These are phyloP conservation scores for Neurospora sp. DNA, from an alignment of 2,329 filamentous ascomycete genomes.

Conservation along the genomic window DNA sequence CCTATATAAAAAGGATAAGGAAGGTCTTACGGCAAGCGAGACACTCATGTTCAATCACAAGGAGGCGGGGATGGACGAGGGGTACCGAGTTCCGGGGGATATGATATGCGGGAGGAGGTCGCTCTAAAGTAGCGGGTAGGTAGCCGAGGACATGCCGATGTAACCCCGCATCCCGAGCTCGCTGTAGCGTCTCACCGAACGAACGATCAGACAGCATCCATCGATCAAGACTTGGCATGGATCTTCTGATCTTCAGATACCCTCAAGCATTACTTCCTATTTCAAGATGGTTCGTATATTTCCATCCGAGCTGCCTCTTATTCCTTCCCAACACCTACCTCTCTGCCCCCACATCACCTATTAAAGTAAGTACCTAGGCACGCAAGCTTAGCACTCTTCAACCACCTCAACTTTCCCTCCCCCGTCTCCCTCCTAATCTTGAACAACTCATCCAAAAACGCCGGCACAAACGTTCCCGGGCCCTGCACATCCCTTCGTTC, in stretches of 20 bases:
- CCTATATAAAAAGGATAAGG: neutral
- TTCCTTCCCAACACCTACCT: neutral
- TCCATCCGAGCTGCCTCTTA: neutral
- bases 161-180: neutral
- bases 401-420: slow-evolving; percentile 40
- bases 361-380: neutral
- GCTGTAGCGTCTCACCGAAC: neutral
- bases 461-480: slow-evolving; percentile 78
- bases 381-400: slow-evolving; percentile 20
- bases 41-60: neutral
- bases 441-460: slow-evolving; percentile 66
- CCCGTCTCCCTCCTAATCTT: slow-evolving; percentile 37
- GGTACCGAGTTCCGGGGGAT: neutral
- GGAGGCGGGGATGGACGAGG: neutral
- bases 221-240: neutral
- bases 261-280: neutral
- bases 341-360: neutral
- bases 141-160: neutral
- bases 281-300: neutral
- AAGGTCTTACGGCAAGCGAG: neutral
- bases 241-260: neutral
- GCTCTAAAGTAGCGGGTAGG: neutral
- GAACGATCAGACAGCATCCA: neutral
- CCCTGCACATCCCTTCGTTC: slow-evolving; percentile 54
- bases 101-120: neutral